phyloP scores from a whole-genome alignment of 2,329 filamentous ascomycete species.

The Chaetomium sp. region DNA sequence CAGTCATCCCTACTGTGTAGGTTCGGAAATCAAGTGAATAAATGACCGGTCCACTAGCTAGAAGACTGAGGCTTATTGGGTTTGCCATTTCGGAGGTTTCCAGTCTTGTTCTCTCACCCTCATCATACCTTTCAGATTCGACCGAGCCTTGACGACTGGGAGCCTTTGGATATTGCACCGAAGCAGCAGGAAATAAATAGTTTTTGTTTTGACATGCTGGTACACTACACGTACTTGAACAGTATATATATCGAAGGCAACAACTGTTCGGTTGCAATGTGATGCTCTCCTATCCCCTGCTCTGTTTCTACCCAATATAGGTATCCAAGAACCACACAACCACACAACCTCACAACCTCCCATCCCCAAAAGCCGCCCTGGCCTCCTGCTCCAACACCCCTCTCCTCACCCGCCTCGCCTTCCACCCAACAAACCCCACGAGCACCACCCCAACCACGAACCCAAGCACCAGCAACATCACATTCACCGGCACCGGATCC shows the following conservation, averaged over 20 bases:
- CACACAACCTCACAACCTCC: background rate
- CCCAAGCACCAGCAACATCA: slow-evolving; percentile 64
- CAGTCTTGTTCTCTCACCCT: no score
- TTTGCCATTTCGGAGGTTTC: no score
- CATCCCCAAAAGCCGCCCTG: slow-evolving; percentile 34
- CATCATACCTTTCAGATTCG: no score
- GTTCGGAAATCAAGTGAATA: no score
- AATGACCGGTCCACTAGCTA: no score
- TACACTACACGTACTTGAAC: background rate
- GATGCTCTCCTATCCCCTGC: background rate
- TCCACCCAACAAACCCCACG: slow-evolving; percentile 64
- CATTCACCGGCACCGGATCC: slow-evolving; percentile 76
- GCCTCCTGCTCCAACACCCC: slow-evolving; percentile 40
- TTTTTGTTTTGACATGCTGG: background rate
- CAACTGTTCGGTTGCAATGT: slow-evolving; percentile 6
- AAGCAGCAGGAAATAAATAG: no score
- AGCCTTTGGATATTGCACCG: no score
- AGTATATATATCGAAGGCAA: background rate
- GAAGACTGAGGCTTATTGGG: no score
- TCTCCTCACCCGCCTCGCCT: slow-evolving; percentile 43
- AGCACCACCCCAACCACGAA: slow-evolving; percentile 65
- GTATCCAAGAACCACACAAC: background rate
- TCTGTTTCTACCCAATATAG: background rate
- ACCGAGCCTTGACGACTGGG: no score
- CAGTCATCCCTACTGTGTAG: no score